phyloP scores from a whole-genome alignment of 2,329 filamentous ascomycete species.

The Hypoxylon sp. region DNA sequence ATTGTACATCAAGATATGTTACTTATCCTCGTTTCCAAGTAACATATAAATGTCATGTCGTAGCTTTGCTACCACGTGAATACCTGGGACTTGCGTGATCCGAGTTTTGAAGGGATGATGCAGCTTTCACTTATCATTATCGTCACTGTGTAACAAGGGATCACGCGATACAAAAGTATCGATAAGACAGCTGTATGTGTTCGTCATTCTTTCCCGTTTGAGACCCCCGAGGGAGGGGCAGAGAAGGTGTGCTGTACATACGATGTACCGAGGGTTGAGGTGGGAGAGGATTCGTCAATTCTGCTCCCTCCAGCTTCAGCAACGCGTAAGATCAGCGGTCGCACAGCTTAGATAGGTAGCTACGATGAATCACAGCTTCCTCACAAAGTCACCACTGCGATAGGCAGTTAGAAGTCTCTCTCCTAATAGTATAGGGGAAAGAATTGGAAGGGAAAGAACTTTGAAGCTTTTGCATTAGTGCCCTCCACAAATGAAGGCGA shows the following conservation, averaged over 20 bases:
- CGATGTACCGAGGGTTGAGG: slow-evolving; percentile 21
- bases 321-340: slow-evolving; percentile 25
- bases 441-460: slow-evolving; percentile 6
- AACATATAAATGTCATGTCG: no score
- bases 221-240: slow-evolving; percentile 31
- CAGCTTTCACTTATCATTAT: background rate
- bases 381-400: slow-evolving; percentile 14
- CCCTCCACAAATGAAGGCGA: slow-evolving; percentile 17
- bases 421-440: slow-evolving; percentile 4
- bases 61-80: no score
- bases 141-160: background rate
- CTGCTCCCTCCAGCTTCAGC: slow-evolving; percentile 26
- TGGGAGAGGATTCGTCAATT: slow-evolving; percentile 47
- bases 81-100: no score
- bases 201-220: slow-evolving; percentile 37
- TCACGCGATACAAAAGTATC: slow-evolving; percentile 27
- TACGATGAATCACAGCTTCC: slow-evolving; percentile 22
- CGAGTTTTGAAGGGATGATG: no score
- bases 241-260: slow-evolving; percentile 31
- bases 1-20: background rate
- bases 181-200: slow-evolving; percentile 34
- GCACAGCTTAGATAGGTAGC: slow-evolving; percentile 37
- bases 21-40: no score
- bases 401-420: slow-evolving; percentile 21
- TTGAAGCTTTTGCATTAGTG: slow-evolving; percentile 32